Evolutionary conservation across 371 early-diverging fungal genomes (phyloP), one percentile per base, ranked within the genome.

Genomic region (Apophysomyces ossiformis): DNA sequence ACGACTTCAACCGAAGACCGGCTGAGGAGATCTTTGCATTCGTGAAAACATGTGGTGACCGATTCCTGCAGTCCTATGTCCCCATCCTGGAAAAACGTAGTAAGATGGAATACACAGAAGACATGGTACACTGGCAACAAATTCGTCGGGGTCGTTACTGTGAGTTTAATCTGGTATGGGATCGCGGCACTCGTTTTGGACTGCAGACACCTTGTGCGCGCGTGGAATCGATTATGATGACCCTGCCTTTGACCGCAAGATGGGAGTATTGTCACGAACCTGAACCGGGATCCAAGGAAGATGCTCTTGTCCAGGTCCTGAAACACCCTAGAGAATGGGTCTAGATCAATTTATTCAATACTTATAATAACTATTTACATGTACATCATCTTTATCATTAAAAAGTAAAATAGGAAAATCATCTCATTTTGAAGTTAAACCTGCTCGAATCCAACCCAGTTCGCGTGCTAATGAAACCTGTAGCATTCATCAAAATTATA

Each of bases 161-260:
- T 8, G 95, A 95, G 74, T 95, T 95, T 75, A 95, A 95, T 67
- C 72, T 95, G 71, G 86, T 95, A 16, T 87, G 92, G 72, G 95
- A 95, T 71, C 87, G 95, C 38, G 95, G 95, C 50, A 95, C 95
- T 37, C 93, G 94, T 71, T 95, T 95, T 79, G 95, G 95, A 5
- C 74, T 95, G 57, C 76, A 86, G 70, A 93, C 95, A 4, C 93
- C 92, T n/a, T 92, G 93, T 37, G 88, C 94, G 6, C 80, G 95
- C n/a, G 91, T 94, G 37, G 95, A 95, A 75, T 89, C 91, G 60
- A 93, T 95, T 39, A 68, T 95, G 64, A 92, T 95, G 91, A 88
- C 92, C 38, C 72, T 95, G 70, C 95, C 95, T 3, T 77, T 93
- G 59, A 90, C 93, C 9, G 89, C 94, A 8, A 77, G 94, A 9